Percentiles rank a stretch among this genome's conserved stretches.
phyloP scores from a whole-genome alignment of 2,329 filamentous ascomycete species.

The Colletotrichum somersetense region DNA sequence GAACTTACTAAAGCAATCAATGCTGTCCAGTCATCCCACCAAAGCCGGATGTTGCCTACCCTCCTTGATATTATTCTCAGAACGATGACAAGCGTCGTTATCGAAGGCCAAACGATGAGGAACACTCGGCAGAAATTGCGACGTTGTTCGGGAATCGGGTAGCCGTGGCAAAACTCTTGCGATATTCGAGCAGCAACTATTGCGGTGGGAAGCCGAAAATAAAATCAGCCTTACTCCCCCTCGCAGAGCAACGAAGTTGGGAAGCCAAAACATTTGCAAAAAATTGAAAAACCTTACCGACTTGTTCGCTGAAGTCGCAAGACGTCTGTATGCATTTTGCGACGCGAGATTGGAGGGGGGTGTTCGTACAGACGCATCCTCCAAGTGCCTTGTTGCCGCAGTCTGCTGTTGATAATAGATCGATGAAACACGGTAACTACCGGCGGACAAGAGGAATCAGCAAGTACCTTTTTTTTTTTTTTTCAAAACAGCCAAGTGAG shows the following conservation, averaged over 20 bases:
- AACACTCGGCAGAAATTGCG: conserved; percentile 12
- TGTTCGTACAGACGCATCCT: conserved; percentile 33
- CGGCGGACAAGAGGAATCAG: neutral
- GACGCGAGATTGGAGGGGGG: conserved; percentile 16
- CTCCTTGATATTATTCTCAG: conserved; percentile 26
- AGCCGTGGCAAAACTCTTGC: conserved; percentile 25
- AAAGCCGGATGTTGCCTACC: conserved; percentile 13
- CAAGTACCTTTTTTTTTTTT: neutral
- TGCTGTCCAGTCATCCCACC: conserved; percentile 41
- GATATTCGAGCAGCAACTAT: conserved; percentile 13
- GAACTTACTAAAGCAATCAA: conserved; percentile 30
- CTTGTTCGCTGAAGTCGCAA: conserved; percentile 26
- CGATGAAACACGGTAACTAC: neutral
- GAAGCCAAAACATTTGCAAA: too few species aligned
- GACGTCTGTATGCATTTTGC: conserved; percentile 36
- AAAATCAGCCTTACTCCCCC: neutral
- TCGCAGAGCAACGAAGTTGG: too few species aligned
- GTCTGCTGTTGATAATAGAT: neutral
- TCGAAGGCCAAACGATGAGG: conserved; percentile 2
- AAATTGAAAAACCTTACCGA: conserved; percentile 8
- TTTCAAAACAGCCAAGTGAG: neutral
- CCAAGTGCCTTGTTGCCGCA: conserved; percentile 1
- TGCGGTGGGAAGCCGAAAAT: neutral
- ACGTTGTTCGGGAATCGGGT: conserved; percentile 12
- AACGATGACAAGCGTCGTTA: conserved; percentile 15